Base-by-base conservation (phyloP, 73 alveolate species). In the Breviolum minutum region DNA sequence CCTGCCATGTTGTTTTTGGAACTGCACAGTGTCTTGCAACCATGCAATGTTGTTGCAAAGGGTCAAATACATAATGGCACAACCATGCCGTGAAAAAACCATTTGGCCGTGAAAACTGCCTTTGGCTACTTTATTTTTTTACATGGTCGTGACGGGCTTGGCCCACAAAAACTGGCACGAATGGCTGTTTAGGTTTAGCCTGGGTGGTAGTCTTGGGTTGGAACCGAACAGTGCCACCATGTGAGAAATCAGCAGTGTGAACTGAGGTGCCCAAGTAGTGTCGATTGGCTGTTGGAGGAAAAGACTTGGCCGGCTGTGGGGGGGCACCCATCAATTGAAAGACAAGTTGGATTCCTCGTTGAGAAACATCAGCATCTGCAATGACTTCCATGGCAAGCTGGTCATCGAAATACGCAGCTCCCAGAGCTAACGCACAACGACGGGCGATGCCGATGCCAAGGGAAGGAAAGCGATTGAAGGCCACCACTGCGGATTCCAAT, bases 261-360 rank as follows among this genome's bases (percentile, higher is more conserved):
- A 79, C 87, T 10, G 87, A 79, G 63, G 87, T 27, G 6, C 87
- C 87, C 17, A 79, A 22, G 63, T 79, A 79, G 63, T 79, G 87
- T 17, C 87, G 87, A 24, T 79, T 27, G 24, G 64, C 17, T 6
- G 64, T 63, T n/a, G 87, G 87, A 24, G 63, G 11, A n/a, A 79
- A 79, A n/a, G 54, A 13, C 87, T 79, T 79, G 12, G 87, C 63
- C 12, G 87, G 64, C 22, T 79, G 87, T 22, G 87, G 87, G 8
- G 87, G 87, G 6, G 87, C 87, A 7, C 87, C 87, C 87, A 79
- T 27, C 6, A n/a, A 22, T 13, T 11, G 61, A n/a, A 79, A 79
- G 64, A 79, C 63, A 7, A 27, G 63, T 9, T 17, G 13, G 24
- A 79, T 17, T 8, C 87, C 87, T 8, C 62, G 62, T n/a, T 79